Evolutionary conservation across 352 stramenopile species (phyloP).

Genomic region (Globisporangium solare): DNA sequence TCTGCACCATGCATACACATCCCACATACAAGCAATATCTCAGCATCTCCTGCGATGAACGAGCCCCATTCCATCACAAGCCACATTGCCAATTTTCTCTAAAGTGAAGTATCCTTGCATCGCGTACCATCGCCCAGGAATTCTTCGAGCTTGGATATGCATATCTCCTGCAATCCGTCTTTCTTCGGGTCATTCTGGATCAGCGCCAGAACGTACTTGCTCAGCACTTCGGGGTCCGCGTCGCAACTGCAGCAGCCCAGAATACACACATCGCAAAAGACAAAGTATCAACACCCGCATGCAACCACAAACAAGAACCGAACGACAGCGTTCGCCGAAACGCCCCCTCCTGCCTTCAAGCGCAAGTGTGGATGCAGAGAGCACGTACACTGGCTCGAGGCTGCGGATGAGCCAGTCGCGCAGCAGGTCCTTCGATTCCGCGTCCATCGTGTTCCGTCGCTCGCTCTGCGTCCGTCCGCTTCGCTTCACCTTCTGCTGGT

Average conservation of each 20-base stretch:
- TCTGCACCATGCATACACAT: conserved; percentile 29
- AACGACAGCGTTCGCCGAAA: neutral
- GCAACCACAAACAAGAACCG: neutral
- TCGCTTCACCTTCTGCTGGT: conserved; percentile 5
- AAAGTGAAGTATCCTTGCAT: too few species aligned
- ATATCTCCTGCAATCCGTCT: conserved; percentile 60
- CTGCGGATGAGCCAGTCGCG: conserved; percentile 84
- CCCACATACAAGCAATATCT: conserved; percentile 3
- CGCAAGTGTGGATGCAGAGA: neutral
- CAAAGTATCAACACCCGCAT: conserved; percentile 6
- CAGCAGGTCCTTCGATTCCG: conserved; percentile 72
- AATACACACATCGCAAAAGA: conserved; percentile 9
- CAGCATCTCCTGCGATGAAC: too few species aligned
- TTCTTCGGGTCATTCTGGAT: conserved; percentile 82
- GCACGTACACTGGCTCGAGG: conserved; percentile 77
- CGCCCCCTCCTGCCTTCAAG: neutral
- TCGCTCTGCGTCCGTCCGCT: neutral
- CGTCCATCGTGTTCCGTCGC: conserved; percentile 45
- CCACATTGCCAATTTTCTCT: neutral
- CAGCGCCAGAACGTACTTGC: conserved; percentile 84
- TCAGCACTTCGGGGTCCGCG: conserved; percentile 80
- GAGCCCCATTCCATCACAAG: neutral
- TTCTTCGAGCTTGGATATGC: conserved; percentile 74
- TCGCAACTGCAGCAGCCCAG: conserved; percentile 51
- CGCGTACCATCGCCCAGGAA: conserved; percentile 79